Percentiles rank a stretch among this genome's conserved stretches.
phyloP scores from a whole-genome alignment of 352 stramenopile genomes.

The Phytophthora cryptogea region DNA sequence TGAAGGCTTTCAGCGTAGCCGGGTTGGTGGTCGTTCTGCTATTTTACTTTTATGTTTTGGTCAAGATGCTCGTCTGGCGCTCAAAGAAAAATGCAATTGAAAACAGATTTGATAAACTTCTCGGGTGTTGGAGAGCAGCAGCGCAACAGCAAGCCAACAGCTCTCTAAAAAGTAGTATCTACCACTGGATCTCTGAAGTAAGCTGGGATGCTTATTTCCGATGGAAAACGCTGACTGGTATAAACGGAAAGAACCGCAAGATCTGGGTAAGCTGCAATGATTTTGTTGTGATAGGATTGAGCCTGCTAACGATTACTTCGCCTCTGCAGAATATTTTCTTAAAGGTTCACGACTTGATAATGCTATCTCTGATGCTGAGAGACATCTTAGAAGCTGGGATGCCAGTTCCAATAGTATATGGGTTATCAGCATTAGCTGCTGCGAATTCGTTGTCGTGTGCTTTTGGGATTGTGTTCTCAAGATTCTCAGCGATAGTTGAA shows the following conservation, averaged over 20 bases:
- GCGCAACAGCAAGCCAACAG: background rate
- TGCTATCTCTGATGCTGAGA: slow-evolving; percentile 26
- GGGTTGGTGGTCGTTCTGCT: slow-evolving; percentile 10
- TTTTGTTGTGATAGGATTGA: too few species aligned
- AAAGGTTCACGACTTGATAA: slow-evolving; percentile 32
- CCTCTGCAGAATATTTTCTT: slow-evolving; percentile 31
- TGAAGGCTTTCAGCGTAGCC: slow-evolving; percentile 19
- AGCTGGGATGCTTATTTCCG: slow-evolving; percentile 9
- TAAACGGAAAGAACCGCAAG: slow-evolving; percentile 37
- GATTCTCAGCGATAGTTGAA: slow-evolving; percentile 27
- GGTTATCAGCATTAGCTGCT: slow-evolving; percentile 18
- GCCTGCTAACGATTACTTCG: background rate
- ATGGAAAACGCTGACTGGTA: slow-evolving; percentile 26
- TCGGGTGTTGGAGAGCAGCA: slow-evolving; percentile 1
- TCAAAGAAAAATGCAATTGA: slow-evolving; percentile 14
- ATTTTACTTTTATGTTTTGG: slow-evolving; percentile 17
- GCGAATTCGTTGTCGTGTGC: slow-evolving; percentile 25
- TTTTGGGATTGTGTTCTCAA: slow-evolving; percentile 3
- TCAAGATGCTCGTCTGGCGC: slow-evolving; percentile 24
- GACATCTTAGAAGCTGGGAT: slow-evolving; percentile 35
- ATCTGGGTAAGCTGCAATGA: slow-evolving; percentile 27
- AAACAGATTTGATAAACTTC: slow-evolving; percentile 1
- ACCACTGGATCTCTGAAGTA: background rate
- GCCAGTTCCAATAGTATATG: slow-evolving; percentile 13
- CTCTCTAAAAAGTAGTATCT: background rate